Evolutionary conservation across 345 rosid species (phyloP).

Genomic region (Eucalyptus cladocalyx): DNA sequence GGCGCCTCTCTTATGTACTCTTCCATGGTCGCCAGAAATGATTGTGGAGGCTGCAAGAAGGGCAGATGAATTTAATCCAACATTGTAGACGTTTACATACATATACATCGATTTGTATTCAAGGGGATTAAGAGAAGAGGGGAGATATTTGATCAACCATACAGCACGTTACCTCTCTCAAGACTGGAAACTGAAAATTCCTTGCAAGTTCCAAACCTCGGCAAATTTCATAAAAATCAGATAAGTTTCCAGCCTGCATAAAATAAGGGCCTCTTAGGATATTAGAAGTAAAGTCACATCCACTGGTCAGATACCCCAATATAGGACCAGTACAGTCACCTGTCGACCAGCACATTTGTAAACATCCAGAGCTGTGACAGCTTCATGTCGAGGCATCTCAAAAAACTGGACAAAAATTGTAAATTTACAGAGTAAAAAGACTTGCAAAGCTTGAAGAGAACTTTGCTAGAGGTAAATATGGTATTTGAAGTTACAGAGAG

Average conservation of each 20-base stretch:
- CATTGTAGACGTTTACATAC: neutral
- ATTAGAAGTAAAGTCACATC: neutral
- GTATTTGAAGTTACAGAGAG: neutral
- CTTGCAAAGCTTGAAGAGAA: neutral
- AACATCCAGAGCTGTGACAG: conserved; percentile 66
- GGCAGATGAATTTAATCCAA: neutral
- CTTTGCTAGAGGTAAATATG: neutral
- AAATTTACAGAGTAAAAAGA: neutral
- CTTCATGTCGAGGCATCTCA: conserved; percentile 98
- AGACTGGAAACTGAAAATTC: conserved; percentile 90
- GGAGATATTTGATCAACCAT: neutral
- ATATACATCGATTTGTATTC: neutral
- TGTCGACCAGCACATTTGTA: conserved; percentile 86
- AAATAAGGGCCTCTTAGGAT: neutral
- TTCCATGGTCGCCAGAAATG: conserved; percentile 91
- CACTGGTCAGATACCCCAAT: neutral
- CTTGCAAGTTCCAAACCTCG: conserved; percentile 97
- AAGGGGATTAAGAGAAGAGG: neutral
- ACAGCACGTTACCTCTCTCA: conserved; percentile 61
- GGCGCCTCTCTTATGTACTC: conserved; percentile 98
- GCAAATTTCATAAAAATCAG: conserved; percentile 90
- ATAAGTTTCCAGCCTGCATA: conserved; percentile 79
- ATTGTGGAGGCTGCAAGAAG: conserved; percentile 78
- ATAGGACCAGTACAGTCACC: conserved; percentile 31
- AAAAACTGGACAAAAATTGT: conserved; percentile 54